Conservation (phyloP, 225 moss, liverwort and hornwort species). For the Pseudisothecium myosuroides region DNA sequence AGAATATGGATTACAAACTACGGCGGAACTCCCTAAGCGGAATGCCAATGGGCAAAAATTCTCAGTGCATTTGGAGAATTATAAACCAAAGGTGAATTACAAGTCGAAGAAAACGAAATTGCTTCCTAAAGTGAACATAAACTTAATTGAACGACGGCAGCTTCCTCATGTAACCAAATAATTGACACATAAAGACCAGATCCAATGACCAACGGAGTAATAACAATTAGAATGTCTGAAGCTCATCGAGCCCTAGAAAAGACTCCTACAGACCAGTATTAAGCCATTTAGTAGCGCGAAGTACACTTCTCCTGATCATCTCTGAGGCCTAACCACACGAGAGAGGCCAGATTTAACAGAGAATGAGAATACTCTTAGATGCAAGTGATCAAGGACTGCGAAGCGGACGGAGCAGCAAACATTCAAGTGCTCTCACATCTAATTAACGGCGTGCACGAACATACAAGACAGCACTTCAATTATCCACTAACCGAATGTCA, state of each 20-base stretch:
- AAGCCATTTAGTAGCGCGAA: neutral
- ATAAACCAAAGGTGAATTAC: neutral
- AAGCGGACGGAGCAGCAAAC: neutral
- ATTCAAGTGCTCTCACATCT: neutral
- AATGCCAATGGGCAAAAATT: neutral
- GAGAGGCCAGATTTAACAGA: neutral
- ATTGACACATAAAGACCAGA: neutral
- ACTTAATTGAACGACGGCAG: neutral
- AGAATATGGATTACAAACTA: neutral
- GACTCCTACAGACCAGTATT: neutral
- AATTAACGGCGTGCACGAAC: neutral
- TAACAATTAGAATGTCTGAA: neutral
- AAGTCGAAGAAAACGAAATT: neutral
- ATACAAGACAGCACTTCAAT: neutral
- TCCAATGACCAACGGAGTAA: neutral
- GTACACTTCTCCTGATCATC: neutral
- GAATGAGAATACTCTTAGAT: neutral
- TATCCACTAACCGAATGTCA: neutral
- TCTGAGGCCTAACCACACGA: neutral
- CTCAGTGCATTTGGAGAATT: neutral
- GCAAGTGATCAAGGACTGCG: neutral
- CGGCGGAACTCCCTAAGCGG: neutral
- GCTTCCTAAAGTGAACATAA: neutral
- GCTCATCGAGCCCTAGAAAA: neutral
- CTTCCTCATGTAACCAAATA: neutral